Evolutionary conservation across 2,329 filamentous ascomycete species (phyloP).

Genomic region (Ophiocordyceps sinensis): DNA sequence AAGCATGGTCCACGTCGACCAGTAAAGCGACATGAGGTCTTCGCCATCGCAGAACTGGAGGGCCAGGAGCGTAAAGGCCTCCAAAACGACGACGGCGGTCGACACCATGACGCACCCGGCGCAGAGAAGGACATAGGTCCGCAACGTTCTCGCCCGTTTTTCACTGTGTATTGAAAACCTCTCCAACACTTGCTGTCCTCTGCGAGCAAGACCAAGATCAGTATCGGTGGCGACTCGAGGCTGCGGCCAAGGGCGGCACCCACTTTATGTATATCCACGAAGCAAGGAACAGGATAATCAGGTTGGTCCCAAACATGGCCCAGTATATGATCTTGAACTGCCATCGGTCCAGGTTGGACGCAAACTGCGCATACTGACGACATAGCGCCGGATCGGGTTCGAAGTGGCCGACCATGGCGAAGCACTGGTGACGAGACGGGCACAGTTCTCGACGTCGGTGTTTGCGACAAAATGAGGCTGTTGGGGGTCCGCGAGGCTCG

Average conservation of each 20-base stretch:
- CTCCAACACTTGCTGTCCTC: constrained; percentile 19
- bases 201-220: constrained; percentile 9
- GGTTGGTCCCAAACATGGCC: constrained; percentile 27
- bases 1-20: constrained; percentile 46
- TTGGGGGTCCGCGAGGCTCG: neutral
- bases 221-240: neutral
- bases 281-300: constrained; percentile 27
- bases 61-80: constrained; percentile 37
- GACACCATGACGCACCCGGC: constrained; percentile 29
- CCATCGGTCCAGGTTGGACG: constrained; percentile 22
- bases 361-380: constrained; percentile 27
- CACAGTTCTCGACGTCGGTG: neutral
- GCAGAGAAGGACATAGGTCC: constrained; percentile 28
- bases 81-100: constrained; percentile 32
- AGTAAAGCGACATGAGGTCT: constrained; percentile 44
- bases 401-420: constrained; percentile 2
- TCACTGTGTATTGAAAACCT: constrained; percentile 15
- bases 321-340: constrained; percentile 33
- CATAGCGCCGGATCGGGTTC: constrained; percentile 17
- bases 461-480: neutral
- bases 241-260: constrained; percentile 3
- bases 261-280: constrained; percentile 27
- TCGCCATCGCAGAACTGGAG: constrained; percentile 47
- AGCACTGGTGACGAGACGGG: neutral
- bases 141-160: constrained; percentile 15